Evolutionary conservation across 2,329 filamentous ascomycete genomes (phyloP), one percentile per base, ranked within the genome.

Genomic region (Penicillium crustosum): DNA sequence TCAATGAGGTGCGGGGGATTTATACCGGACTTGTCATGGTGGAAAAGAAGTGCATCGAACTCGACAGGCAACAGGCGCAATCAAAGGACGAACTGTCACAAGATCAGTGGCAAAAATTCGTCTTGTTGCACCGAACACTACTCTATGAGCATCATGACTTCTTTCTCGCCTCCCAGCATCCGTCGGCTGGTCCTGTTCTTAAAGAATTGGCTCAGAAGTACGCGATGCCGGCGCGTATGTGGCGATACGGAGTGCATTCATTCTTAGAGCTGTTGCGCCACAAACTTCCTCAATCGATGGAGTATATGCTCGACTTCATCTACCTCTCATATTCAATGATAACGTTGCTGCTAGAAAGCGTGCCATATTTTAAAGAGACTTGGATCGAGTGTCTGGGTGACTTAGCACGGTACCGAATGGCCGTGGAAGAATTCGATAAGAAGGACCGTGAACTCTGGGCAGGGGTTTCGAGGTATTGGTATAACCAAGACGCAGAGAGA

Each of bases 381-480:
- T 97, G 93, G 93, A 90, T 96, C 9, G 93, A 97, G 64, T 97
- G 93, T 53, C 77, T 97, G 0, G 93, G 93, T 0, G 93, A 97
- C 68, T 75, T 97, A 0, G 89, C 88, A 0, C 81, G 93, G 21
- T 97, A 95, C 66, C 81, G 88, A 0, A 97, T 97, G 92, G 91
- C 92, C 0, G 92, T 97, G 44, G 93, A 97, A 71, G 89, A 96
- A 41, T 85, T 89, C 27, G 88, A 94, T 61, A 81, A 89, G 21
- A 76, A 83, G 2, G 89, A 93, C 55, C 80, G 89, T 0, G 90
- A 96, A 49, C 84, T 86, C 0, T 97, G 93, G 93, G 90, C 89
- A 0, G 82, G 83, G 0, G 90, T 96, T 0, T 89, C 89, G 0
- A 80, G 88, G 0, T 86, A 88, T 42, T 97, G 93, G 94, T 97